Conservation (phyloP, 768 basidiomycete genomes). For the Gymnopilus junonius region DNA sequence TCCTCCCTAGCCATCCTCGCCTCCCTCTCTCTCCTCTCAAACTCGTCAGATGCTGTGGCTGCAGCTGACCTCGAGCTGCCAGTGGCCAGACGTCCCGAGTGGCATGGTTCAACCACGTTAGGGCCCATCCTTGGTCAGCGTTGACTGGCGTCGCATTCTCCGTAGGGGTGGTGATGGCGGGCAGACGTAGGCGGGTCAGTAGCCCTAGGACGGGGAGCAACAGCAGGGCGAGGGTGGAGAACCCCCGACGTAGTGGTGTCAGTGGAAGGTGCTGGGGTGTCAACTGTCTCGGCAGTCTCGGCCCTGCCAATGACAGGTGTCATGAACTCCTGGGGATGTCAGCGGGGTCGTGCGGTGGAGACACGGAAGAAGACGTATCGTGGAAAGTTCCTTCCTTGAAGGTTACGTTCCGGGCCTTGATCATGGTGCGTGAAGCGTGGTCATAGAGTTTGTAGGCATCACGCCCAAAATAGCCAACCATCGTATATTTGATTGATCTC, state of each 20-base stretch:
- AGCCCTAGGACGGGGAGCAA: neutral
- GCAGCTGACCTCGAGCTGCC: neutral
- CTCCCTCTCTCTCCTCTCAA: neutral
- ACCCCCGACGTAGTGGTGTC: neutral
- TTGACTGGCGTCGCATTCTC: too few relatives aligned
- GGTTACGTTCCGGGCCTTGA: constrained; percentile 22
- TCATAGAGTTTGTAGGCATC: constrained; percentile 26
- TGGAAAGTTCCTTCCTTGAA: constrained; percentile 29
- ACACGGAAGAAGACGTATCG: neutral
- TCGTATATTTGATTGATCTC: constrained; percentile 18
- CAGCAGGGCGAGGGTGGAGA: neutral
- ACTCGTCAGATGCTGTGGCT: neutral
- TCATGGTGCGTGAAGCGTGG: constrained; percentile 7
- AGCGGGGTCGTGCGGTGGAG: neutral
- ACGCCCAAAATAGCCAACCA: constrained; percentile 27
- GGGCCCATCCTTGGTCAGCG: neutral
- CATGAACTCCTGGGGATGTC: constrained; percentile 2
- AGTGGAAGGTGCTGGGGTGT: neutral
- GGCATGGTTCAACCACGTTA: neutral
- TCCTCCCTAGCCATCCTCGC: neutral
- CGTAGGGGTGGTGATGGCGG: too few relatives aligned
- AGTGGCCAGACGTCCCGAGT: neutral
- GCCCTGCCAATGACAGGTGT: neutral
- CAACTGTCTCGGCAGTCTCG: too few relatives aligned
- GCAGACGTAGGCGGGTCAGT: neutral